Evolutionary conservation across 2,329 filamentous ascomycete species (phyloP).

Genomic region (Aspergillus ibericus): DNA sequence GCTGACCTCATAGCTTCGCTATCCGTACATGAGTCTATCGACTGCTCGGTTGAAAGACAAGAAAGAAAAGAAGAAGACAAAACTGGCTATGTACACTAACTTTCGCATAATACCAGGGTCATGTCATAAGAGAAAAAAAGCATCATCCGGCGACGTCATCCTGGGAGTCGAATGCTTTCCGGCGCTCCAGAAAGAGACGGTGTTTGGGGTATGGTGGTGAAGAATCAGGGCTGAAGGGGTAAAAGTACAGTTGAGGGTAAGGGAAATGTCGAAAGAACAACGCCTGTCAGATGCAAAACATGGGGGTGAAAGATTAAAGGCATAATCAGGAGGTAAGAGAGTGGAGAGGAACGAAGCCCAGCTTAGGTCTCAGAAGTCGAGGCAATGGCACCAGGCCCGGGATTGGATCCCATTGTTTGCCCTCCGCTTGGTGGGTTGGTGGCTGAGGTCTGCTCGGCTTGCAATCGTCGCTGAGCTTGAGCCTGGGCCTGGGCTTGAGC

Average conservation of each 20-base stretch:
- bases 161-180: slow-evolving; percentile 19
- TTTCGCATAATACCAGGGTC: slow-evolving; percentile 27
- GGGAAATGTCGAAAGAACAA: slow-evolving; percentile 22
- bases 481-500: slow-evolving; percentile 42
- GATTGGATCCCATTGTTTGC: slow-evolving; percentile 31
- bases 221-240: slow-evolving; percentile 21
- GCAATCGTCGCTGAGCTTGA: slow-evolving; percentile 38
- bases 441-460: slow-evolving; percentile 33
- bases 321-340: slow-evolving; percentile 8
- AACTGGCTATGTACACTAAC: slow-evolving; percentile 42
- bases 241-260: slow-evolving; percentile 27
- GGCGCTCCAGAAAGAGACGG: slow-evolving; percentile 11
- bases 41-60: slow-evolving; percentile 19
- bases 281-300: slow-evolving; percentile 37
- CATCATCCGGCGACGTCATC: slow-evolving; percentile 22
- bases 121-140: slow-evolving; percentile 22
- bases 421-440: slow-evolving; percentile 25
- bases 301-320: slow-evolving; percentile 20
- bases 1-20: slow-evolving; percentile 39
- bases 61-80: slow-evolving; percentile 18
- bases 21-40: slow-evolving; percentile 38
- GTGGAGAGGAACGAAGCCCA: slow-evolving; percentile 21
- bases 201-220: slow-evolving; percentile 9
- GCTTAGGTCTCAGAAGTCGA: slow-evolving; percentile 33
- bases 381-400: slow-evolving; percentile 30